Percentiles rank a stretch among this genome's conserved stretches.
Conservation (phyloP, 805 yeast species). For the Wickerhamiella azyma region DNA sequence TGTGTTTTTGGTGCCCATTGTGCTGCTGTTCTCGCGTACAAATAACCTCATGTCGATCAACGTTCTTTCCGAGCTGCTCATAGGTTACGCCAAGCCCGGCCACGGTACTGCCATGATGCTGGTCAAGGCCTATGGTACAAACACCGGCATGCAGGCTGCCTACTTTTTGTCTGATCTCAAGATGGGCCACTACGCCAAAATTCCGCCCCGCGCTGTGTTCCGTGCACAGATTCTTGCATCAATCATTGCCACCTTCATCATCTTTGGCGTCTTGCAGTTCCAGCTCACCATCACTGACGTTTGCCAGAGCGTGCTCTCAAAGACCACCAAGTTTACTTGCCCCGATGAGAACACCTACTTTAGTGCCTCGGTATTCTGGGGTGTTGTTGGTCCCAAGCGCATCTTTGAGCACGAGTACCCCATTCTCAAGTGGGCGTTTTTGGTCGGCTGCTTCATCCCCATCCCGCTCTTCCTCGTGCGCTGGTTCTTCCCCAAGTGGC, state of each 20-base stretch:
- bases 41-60: constrained; percentile 44
- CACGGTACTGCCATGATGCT: constrained; percentile 49
- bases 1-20: constrained; percentile 47
- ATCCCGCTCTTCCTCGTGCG: constrained; percentile 16
- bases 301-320: constrained; percentile 33
- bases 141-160: constrained; percentile 52
- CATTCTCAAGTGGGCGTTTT: constrained; percentile 46
- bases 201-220: constrained; percentile 32
- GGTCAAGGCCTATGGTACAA: constrained; percentile 45
- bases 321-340: constrained; percentile 29
- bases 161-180: constrained; percentile 44
- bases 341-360: constrained; percentile 30
- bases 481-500: constrained; percentile 16
- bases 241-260: constrained; percentile 30
- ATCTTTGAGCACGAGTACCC: constrained; percentile 42
- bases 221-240: constrained; percentile 30
- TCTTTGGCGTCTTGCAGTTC: constrained; percentile 32
- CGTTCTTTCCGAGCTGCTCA: constrained; percentile 48
- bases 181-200: constrained; percentile 30
- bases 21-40: constrained; percentile 47
- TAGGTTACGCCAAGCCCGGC: constrained; percentile 48
- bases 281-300: constrained; percentile 30
- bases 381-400: constrained; percentile 43
- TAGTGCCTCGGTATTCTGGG: constrained; percentile 41
- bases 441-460: constrained; percentile 33